Conservation (phyloP, 345 rosid species). For the Nasturtium officinale region DNA sequence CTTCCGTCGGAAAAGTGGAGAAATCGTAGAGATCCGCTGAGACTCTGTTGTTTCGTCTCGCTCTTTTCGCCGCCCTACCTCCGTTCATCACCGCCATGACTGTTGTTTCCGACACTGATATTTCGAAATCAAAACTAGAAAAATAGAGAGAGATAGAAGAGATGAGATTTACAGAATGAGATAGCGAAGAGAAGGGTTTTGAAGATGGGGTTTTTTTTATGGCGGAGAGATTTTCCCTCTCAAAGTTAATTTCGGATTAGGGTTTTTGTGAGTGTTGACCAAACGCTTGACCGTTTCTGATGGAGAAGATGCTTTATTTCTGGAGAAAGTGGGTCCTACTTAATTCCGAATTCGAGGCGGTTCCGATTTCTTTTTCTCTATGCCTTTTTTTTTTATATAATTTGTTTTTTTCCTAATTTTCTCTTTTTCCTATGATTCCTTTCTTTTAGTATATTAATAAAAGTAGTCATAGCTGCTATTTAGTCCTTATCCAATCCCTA, state of each 20-base stretch:
- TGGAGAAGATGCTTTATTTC: constrained; percentile 17
- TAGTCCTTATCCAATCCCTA: constrained; percentile 11
- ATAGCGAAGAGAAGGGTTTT: constrained; percentile 1
- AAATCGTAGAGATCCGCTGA: constrained; percentile 61
- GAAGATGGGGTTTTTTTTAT: constrained; percentile 2
- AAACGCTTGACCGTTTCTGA: constrained; percentile 34
- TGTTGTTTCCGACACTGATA: constrained; percentile 4
- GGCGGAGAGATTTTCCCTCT: constrained; percentile 46
- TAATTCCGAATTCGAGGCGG: constrained; percentile 33
- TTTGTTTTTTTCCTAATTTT: background rate
- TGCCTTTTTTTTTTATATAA: constrained; percentile 18
- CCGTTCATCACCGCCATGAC: constrained; percentile 42
- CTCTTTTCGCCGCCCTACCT: constrained; percentile 56
- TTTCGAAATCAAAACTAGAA: background rate
- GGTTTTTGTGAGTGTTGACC: constrained; percentile 41
- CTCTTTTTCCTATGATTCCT: background rate
- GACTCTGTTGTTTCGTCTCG: constrained; percentile 50
- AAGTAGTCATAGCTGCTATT: background rate
- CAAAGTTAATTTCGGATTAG: constrained; percentile 28
- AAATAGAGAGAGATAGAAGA: background rate
- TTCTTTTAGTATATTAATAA: background rate
- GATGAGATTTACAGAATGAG: background rate
- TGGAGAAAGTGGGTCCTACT: constrained; percentile 19
- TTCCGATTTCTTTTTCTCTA: constrained; percentile 32
- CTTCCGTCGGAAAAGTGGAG: constrained; percentile 45